Percentiles rank a stretch among this genome's conserved stretches.
phyloP scores from a whole-genome alignment of 352 stramenopile genomes.

The Globisporangium sylvaticum region DNA sequence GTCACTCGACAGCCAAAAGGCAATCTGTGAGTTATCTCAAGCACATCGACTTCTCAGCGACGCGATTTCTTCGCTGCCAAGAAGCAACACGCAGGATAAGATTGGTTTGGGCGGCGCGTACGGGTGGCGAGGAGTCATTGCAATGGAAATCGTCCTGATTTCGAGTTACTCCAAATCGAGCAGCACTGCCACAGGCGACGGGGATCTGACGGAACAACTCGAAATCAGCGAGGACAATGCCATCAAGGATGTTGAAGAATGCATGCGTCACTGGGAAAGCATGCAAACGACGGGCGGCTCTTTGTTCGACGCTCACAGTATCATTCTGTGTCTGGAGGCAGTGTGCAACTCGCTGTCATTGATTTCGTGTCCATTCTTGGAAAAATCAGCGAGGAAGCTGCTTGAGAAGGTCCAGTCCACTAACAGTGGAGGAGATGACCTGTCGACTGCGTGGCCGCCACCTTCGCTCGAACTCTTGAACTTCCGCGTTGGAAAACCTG shows the following conservation, averaged over 20 bases:
- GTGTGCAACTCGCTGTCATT: constrained; percentile 52
- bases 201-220: background rate
- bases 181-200: background rate
- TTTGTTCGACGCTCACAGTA: constrained; percentile 33
- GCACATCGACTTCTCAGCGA: constrained; percentile 22
- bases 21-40: constrained; percentile 24
- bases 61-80: constrained; percentile 16
- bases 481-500: constrained; percentile 3
- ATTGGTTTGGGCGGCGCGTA: constrained; percentile 46
- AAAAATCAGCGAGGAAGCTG: constrained; percentile 32
- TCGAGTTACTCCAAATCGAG: constrained; percentile 25
- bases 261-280: constrained; percentile 30
- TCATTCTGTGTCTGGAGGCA: constrained; percentile 42
- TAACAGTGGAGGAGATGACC: background rate
- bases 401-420: constrained; percentile 25
- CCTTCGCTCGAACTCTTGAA: constrained; percentile 25
- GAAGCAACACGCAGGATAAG: background rate
- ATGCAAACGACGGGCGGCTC: constrained; percentile 12
- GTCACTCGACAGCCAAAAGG: constrained; percentile 14
- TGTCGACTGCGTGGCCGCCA: constrained; percentile 15
- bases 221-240: constrained; percentile 31
- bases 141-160: constrained; percentile 47
- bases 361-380: constrained; percentile 42
- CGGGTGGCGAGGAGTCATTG: constrained; percentile 57
- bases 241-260: constrained; percentile 45